A percentile compares a stretch with the other conserved stretches of the same genome.
These are phyloP conservation scores for Licmophora abbreviata DNA, from an alignment of 108 stramenopile genomes.

Conservation along the genomic window DNA sequence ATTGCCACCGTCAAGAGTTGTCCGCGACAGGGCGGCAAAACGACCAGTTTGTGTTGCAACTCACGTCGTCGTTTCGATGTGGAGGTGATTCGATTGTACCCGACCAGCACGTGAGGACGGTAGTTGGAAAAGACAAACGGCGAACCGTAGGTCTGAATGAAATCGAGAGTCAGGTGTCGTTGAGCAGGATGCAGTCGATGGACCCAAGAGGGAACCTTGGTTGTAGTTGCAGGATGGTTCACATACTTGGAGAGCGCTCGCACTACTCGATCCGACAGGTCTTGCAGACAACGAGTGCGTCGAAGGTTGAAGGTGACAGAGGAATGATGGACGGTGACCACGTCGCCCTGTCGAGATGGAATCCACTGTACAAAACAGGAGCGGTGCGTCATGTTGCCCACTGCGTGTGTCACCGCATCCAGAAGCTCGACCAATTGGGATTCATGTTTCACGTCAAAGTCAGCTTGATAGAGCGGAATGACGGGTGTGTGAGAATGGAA, in stretches of 20 bases:
- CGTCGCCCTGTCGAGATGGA: too few species aligned
- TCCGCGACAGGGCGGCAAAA: not conserved
- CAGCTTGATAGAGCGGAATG: conserved; percentile 29
- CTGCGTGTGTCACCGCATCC: not conserved
- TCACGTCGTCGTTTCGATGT: not conserved
- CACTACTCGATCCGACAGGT: conserved; percentile 20
- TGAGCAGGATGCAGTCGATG: conserved; percentile 15
- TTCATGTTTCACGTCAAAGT: conserved; percentile 31
- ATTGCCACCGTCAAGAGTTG: conserved; percentile 1
- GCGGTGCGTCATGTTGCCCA: not conserved
- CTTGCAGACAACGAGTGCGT: conserved; percentile 17
- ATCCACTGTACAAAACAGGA: not conserved
- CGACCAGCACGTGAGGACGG: conserved; percentile 39
- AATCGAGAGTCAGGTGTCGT: conserved; percentile 12
- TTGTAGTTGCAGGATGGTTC: conserved; percentile 10
- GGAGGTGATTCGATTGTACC: conserved; percentile 16
- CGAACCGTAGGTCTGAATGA: conserved; percentile 22
- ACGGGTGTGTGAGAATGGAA: conserved; percentile 26
- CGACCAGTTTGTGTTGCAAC: not conserved
- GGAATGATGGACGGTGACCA: conserved; percentile 11
- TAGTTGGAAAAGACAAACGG: conserved; percentile 35
- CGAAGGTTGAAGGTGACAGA: conserved; percentile 29
- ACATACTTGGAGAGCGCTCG: conserved; percentile 11
- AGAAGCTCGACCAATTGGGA: not conserved
- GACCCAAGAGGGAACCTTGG: conserved; percentile 24